These are phyloP conservation scores for Mycena haematopus DNA, from an alignment of 768 basidiomycete species.

Conservation along the genomic window DNA sequence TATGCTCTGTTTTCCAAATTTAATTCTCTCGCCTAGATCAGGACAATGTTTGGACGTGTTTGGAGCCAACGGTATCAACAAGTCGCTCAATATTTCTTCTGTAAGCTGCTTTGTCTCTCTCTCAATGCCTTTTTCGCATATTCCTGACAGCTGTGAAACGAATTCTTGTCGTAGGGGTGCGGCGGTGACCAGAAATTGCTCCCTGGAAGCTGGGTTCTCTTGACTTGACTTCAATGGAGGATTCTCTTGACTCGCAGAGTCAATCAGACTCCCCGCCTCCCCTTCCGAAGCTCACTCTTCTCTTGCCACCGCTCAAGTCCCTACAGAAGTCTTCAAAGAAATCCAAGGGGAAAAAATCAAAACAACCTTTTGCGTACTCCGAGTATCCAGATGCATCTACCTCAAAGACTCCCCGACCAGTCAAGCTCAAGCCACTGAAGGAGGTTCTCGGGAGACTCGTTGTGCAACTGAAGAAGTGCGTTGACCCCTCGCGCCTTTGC, in stretches of 20 bases:
- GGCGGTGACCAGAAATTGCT: background rate
- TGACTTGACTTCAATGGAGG: conserved; percentile 12
- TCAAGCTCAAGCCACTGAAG: conserved; percentile 81
- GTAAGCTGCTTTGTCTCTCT: background rate
- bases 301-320: conserved; percentile 23
- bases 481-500: conserved; percentile 1
- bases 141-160: conserved; percentile 1
- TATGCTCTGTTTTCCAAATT: background rate
- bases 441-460: conserved; percentile 76
- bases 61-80: background rate
- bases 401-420: conserved; percentile 54
- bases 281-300: conserved; percentile 20
- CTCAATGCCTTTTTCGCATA: background rate
- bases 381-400: conserved; percentile 38
- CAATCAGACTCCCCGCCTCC: conserved; percentile 24
- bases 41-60: background rate
- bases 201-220: background rate
- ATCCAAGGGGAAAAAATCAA: conserved; percentile 28
- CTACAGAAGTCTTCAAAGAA: conserved; percentile 24
- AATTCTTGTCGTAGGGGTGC: background rate
- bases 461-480: conserved; percentile 76
- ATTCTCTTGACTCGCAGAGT: conserved; percentile 20
- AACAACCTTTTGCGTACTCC: conserved; percentile 25
- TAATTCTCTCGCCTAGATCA: background rate
- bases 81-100: background rate